These are phyloP conservation scores for Penium margaritaceum DNA, from an alignment of 139 green algal genomes.

Conservation along the genomic window DNA sequence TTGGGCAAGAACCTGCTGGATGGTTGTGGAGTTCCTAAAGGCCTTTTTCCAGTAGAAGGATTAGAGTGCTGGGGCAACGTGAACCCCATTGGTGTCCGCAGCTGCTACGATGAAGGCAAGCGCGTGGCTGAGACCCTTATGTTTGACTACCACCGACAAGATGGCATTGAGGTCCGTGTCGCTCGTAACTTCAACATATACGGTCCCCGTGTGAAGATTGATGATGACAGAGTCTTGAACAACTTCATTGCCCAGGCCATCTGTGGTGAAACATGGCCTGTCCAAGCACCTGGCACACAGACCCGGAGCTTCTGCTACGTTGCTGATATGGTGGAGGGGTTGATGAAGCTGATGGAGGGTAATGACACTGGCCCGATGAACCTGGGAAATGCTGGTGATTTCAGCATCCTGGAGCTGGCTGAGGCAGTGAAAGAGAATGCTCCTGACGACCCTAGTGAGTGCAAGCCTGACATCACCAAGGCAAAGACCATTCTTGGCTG, in stretches of 20 bases:
- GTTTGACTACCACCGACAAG: slow-evolving; percentile 82
- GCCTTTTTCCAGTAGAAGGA: too few species aligned
- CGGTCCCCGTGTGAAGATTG: slow-evolving; percentile 89
- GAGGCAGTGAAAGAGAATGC: slow-evolving; percentile 66
- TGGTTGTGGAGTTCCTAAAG: too few species aligned
- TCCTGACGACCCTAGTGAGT: slow-evolving; percentile 73
- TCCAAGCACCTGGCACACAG: slow-evolving; percentile 87
- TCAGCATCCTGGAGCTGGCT: slow-evolving; percentile 96
- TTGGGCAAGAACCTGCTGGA: too few species aligned
- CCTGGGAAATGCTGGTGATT: slow-evolving; percentile 93
- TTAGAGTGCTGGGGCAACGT: slow-evolving; percentile 99
- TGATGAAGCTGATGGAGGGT: slow-evolving; percentile 51
- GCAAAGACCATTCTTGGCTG: slow-evolving; percentile 72
- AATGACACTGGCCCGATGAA: slow-evolving; percentile 89
- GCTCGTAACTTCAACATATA: slow-evolving; percentile 98
- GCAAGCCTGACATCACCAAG: slow-evolving; percentile 55
- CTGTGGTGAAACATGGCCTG: slow-evolving; percentile 67
- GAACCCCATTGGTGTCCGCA: slow-evolving; percentile 91
- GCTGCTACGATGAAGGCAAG: slow-evolving; percentile 99
- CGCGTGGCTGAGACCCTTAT: slow-evolving; percentile 87
- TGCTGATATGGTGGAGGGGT: slow-evolving; percentile 64
- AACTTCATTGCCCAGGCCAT: slow-evolving; percentile 93
- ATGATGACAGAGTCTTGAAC: slow-evolving; percentile 92
- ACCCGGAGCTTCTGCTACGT: slow-evolving; percentile 96
- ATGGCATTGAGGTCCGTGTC: slow-evolving; percentile 67